phyloP scores from a whole-genome alignment of 176 grass and related monocot genomes.

The Alloteropsis semialata region DNA sequence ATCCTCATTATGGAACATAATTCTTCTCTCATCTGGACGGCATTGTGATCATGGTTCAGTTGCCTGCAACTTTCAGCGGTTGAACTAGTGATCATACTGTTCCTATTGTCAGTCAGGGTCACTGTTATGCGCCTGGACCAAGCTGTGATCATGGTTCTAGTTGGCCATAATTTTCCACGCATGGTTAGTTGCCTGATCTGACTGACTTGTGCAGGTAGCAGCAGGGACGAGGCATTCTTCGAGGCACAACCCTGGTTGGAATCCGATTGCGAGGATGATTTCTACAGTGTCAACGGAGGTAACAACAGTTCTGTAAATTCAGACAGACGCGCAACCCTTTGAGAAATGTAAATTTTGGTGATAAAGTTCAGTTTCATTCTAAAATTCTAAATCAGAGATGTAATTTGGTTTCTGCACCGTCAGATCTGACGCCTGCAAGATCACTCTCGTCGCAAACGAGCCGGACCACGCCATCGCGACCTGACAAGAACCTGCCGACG shows the following conservation, averaged over 20 bases:
- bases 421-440: slow-evolving; percentile 44
- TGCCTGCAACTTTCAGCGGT: not conserved
- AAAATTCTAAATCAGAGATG: not conserved
- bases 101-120: too few species aligned
- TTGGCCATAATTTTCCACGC: too few species aligned
- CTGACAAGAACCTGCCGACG: slow-evolving; percentile 9
- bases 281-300: slow-evolving; percentile 95
- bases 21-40: not conserved
- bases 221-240: slow-evolving; percentile 63
- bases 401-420: not conserved
- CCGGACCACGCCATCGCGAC: not conserved
- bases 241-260: slow-evolving; percentile 79
- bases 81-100: not conserved
- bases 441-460: not conserved
- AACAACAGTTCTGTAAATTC: not conserved
- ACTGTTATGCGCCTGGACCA: not conserved
- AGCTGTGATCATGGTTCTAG: not conserved
- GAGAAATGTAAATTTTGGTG: too few species aligned
- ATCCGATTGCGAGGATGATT: slow-evolving; percentile 86
- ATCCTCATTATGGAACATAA: not conserved
- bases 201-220: slow-evolving; percentile 40
- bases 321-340: too few species aligned
- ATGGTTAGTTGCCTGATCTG: not conserved
- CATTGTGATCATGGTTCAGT: not conserved
- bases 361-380: too few species aligned